Conservation (phyloP, 1,284 basidiomycete species). For the Fistulina hepatica region DNA sequence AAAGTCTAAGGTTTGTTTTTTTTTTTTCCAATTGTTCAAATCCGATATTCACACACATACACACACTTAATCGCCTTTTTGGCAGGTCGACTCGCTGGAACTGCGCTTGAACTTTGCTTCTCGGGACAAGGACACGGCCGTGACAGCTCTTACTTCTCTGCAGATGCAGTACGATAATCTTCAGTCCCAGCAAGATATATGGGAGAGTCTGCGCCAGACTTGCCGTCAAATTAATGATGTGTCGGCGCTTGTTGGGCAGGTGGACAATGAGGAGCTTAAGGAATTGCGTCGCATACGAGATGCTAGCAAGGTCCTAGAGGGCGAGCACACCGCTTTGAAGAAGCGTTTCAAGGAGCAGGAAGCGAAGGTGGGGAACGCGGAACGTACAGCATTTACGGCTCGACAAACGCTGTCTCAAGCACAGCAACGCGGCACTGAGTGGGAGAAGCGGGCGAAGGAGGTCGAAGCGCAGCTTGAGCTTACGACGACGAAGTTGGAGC, state of each 20-base stretch:
- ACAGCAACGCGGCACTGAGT: conserved; percentile 65
- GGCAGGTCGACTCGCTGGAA: conserved; percentile 51
- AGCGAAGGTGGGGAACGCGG: conserved; percentile 43
- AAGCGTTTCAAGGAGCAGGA: conserved; percentile 67
- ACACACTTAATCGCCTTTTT: conserved; percentile 4
- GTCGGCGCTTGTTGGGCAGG: conserved; percentile 44
- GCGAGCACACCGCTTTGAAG: conserved; percentile 53
- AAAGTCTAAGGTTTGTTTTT: conserved; percentile 42
- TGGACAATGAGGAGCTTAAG: conserved; percentile 59
- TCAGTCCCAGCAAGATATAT: conserved; percentile 49
- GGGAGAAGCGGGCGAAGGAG: conserved; percentile 69
- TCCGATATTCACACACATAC: no score
- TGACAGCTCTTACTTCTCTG: conserved; percentile 37
- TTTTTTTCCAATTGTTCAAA: conserved; percentile 3
- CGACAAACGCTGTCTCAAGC: conserved; percentile 58
- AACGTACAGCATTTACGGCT: conserved; percentile 44
- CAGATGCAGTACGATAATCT: conserved; percentile 52
- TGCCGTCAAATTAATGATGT: conserved; percentile 61
- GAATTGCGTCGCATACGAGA: conserved; percentile 59
- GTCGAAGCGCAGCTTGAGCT: conserved; percentile 51
- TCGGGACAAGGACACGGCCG: conserved; percentile 50
- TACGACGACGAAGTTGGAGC: conserved; percentile 48
- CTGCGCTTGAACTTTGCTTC: conserved; percentile 40
- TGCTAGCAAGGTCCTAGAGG: conserved; percentile 52
- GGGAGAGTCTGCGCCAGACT: conserved; percentile 58